phyloP scores from a whole-genome alignment of 805 yeast species.

The Yarrowia divulgata region DNA sequence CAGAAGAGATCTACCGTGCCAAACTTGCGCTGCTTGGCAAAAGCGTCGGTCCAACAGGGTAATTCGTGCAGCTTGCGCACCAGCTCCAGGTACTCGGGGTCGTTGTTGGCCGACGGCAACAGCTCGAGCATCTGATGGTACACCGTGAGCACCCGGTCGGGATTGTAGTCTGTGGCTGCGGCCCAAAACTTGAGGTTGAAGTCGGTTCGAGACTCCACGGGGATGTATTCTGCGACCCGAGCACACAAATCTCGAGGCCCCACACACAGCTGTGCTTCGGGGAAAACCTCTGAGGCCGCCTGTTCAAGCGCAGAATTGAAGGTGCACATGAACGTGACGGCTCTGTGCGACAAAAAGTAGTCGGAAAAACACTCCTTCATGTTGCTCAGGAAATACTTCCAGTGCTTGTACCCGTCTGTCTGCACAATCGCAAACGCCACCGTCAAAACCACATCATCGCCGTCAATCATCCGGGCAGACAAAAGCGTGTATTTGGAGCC shows the following conservation, averaged over 20 bases:
- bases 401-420: slow-evolving; percentile 36
- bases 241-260: slow-evolving; percentile 26
- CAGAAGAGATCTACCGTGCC: slow-evolving; percentile 27
- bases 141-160: slow-evolving; percentile 24
- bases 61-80: slow-evolving; percentile 28
- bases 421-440: slow-evolving; percentile 29
- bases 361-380: slow-evolving; percentile 35
- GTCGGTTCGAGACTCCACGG: slow-evolving; percentile 22
- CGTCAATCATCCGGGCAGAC: slow-evolving; percentile 29
- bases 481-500: slow-evolving; percentile 29
- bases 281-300: slow-evolving; percentile 24
- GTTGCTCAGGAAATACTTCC: slow-evolving; percentile 30
- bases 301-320: slow-evolving; percentile 26
- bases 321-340: slow-evolving; percentile 33
- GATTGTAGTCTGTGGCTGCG: slow-evolving; percentile 28
- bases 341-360: slow-evolving; percentile 14
- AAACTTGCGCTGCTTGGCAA: slow-evolving; percentile 33
- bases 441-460: slow-evolving; percentile 28
- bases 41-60: slow-evolving; percentile 36
- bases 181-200: slow-evolving; percentile 33
- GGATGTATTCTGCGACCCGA: slow-evolving; percentile 17
- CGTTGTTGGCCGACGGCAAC: slow-evolving; percentile 1
- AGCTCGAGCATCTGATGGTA: slow-evolving; percentile 34
- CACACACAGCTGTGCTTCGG: slow-evolving; percentile 29
- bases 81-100: slow-evolving; percentile 26